Evolutionary conservation across 2,329 filamentous ascomycete species (phyloP), one percentile per base, ranked within the genome.

Genomic region (Fusarium sp.): DNA sequence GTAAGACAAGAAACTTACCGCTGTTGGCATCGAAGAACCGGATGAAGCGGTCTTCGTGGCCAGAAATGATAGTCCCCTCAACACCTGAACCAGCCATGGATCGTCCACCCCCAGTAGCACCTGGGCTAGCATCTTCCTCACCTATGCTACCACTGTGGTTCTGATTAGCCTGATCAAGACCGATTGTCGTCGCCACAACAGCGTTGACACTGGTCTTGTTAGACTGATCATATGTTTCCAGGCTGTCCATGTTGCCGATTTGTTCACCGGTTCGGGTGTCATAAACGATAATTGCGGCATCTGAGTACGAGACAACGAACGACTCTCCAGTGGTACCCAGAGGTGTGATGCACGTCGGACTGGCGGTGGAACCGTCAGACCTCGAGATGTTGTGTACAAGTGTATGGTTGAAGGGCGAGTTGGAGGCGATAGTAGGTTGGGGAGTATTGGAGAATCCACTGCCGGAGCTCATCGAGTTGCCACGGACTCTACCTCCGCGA

Each of bases 21-120:
- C 94, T 97, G 81, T 99, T 98, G 72, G 96, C 96, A 86, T 99
- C 96, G 82, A 97, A 99, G 87, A 99, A 97, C 75, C 96, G 89
- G 77, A 99, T 95, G 79, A 95, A 98, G 77, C 94, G 92, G 84
- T 99, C 96, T 85, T 99, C 96, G 80, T 99, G 96, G 73, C 96
- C 96, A 70, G 94, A 97, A 74, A 99, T 98, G 66, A 99, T 93
- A 28, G 97, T 94, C 18, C 96, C 96, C 82, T 98, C 95, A 2
- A 97, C 91, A 38, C 93, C 93, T 64, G 92, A 94, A 58, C 91
- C 93, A 12, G 92, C 91, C 84, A 87, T 87, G 2, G 86, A 85
- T 37, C 87, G 84, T 40, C 87, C 86, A 30, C 94, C 93, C 16
- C 90, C 90, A 0, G 96, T 98, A 10, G 96, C 94, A 3, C 95